Percentiles rank a stretch among this genome's conserved stretches.
phyloP scores from a whole-genome alignment of 306 rosid species.

The Inga oerstediana region DNA sequence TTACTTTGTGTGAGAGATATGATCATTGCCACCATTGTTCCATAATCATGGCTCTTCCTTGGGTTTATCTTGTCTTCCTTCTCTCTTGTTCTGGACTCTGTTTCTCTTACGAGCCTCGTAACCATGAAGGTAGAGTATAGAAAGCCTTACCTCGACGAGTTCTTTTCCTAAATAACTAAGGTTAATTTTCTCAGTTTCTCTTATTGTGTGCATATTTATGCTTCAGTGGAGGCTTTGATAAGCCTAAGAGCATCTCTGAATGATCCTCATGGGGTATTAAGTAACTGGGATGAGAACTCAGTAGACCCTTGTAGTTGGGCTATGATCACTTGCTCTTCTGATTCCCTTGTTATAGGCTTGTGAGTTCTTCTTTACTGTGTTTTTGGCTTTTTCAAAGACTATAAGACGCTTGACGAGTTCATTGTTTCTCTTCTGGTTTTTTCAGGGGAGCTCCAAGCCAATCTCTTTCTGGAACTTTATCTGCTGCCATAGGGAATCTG shows the following conservation, averaged over 20 bases:
- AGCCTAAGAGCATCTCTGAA: slow-evolving; percentile 46
- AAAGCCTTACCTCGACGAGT: not conserved
- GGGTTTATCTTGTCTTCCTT: slow-evolving; percentile 33
- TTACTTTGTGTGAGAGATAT: not conserved
- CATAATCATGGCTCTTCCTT: slow-evolving; percentile 45
- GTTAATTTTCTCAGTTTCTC: not conserved
- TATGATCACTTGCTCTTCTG: slow-evolving; percentile 90
- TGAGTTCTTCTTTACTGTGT: slow-evolving; percentile 39
- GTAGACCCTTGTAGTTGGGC: slow-evolving; percentile 98
- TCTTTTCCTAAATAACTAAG: not conserved
- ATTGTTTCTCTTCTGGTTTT: slow-evolving; percentile 20
- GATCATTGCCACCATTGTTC: slow-evolving; percentile 16
- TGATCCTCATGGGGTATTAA: slow-evolving; percentile 83
- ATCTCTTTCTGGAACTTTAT: slow-evolving; percentile 82
- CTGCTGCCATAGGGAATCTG: slow-evolving; percentile 71
- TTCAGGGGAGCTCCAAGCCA: slow-evolving; percentile 96
- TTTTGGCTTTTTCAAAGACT: not conserved
- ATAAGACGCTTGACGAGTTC: not conserved
- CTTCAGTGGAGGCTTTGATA: slow-evolving; percentile 84
- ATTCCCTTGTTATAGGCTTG: slow-evolving; percentile 75
- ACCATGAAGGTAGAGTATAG: slow-evolving; percentile 79
- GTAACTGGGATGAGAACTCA: slow-evolving; percentile 88
- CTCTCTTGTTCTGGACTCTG: slow-evolving; percentile 39
- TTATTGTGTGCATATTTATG: not conserved
- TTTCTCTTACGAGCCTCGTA: slow-evolving; percentile 77